Evolutionary conservation across 2,329 filamentous ascomycete species (phyloP).

Genomic region (Ophiostoma angusticollis): DNA sequence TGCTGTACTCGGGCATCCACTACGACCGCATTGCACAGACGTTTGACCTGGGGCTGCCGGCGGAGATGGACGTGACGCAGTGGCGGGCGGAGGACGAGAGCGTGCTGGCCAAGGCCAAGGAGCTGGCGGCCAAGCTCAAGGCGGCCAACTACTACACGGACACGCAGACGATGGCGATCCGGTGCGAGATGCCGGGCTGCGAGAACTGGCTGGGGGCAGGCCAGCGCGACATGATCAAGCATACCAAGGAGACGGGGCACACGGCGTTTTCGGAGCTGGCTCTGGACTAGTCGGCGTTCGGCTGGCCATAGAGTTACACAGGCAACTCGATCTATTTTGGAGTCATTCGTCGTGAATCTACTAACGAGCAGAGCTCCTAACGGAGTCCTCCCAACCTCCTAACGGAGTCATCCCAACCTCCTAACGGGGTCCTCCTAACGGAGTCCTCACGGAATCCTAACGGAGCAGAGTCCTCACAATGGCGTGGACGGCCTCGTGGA

Average conservation of each 20-base stretch:
- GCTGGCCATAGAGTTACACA: too few relatives aligned
- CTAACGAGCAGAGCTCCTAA: too few relatives aligned
- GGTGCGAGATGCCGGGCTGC: constrained; percentile 56
- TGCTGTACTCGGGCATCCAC: constrained; percentile 87
- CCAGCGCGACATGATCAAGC: constrained; percentile 46
- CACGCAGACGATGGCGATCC: constrained; percentile 64
- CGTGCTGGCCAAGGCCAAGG: constrained; percentile 55
- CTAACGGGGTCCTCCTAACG: too few relatives aligned
- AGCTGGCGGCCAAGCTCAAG: constrained; percentile 51
- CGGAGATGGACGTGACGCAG: constrained; percentile 59
- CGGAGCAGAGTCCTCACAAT: background rate
- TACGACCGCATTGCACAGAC: constrained; percentile 81
- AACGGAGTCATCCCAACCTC: too few relatives aligned
- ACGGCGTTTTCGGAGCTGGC: constrained; percentile 26
- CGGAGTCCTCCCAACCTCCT: too few relatives aligned
- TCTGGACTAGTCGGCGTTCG: too few relatives aligned
- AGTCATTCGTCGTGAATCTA: too few relatives aligned
- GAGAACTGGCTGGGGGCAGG: constrained; percentile 52
- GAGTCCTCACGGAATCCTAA: too few relatives aligned
- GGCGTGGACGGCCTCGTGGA: background rate
- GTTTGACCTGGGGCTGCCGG: constrained; percentile 42
- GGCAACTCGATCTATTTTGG: background rate
- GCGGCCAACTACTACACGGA: constrained; percentile 79
- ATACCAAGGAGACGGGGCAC: constrained; percentile 52
- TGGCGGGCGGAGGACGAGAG: constrained; percentile 46